Percentiles rank a stretch among this genome's conserved stretches.
phyloP scores from a whole-genome alignment of 352 stramenopile genomes.

The Halophytophthora polymorphica region DNA sequence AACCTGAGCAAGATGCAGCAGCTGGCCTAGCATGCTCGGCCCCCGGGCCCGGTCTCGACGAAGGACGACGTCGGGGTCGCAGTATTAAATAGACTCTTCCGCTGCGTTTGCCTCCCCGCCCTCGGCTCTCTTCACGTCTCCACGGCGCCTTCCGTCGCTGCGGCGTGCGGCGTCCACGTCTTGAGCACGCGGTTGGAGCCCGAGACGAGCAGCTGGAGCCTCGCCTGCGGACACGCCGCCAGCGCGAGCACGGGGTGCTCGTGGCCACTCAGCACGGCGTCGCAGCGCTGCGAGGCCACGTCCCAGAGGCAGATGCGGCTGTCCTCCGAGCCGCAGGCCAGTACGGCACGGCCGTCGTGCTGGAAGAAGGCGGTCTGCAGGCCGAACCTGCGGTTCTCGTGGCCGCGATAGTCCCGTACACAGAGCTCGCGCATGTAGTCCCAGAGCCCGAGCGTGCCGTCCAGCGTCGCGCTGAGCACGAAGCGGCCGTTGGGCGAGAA shows the following conservation, averaged over 20 bases:
- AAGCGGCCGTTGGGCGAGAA: constrained; percentile 95
- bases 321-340: constrained; percentile 93
- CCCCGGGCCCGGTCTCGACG: no score
- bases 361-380: constrained; percentile 81
- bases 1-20: constrained; percentile 59
- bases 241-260: constrained; percentile 88
- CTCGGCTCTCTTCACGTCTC: not conserved
- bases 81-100: constrained; percentile 56
- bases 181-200: constrained; percentile 77
- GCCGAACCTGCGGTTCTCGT: constrained; percentile 87
- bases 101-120: no score
- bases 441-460: constrained; percentile 91
- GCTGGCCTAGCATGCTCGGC: no score
- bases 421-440: constrained; percentile 67
- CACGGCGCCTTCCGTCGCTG: constrained; percentile 2
- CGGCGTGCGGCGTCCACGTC: constrained; percentile 29
- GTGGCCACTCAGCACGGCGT: constrained; percentile 60
- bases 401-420: constrained; percentile 66
- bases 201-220: constrained; percentile 55
- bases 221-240: constrained; percentile 69
- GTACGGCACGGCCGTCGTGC: constrained; percentile 37
- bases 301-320: constrained; percentile 92
- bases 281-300: constrained; percentile 72
- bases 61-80: constrained; percentile 9
- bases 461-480: constrained; percentile 90